These are phyloP conservation scores for Candida sithepensis DNA, from an alignment of 805 yeast species.

Conservation along the genomic window DNA sequence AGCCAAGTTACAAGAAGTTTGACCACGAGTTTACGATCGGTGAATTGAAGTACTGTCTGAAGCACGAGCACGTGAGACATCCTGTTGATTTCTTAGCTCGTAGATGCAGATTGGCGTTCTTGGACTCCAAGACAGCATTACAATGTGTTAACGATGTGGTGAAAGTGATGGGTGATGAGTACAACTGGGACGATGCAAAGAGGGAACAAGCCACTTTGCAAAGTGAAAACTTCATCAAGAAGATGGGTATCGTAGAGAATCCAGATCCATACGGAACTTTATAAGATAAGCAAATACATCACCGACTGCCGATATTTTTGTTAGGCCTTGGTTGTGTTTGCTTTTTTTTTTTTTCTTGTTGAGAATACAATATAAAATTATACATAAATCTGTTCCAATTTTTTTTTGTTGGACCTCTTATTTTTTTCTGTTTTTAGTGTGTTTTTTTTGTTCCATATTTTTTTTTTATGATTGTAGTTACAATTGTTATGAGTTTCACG, in stretches of 20 bases:
- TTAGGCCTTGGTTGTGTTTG: not conserved
- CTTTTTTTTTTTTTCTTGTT: not conserved
- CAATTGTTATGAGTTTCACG: not conserved
- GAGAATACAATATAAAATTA: not conserved
- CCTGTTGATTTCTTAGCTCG: slow-evolving; percentile 89
- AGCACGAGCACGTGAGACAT: slow-evolving; percentile 81
- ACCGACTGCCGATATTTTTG: too few relatives aligned
- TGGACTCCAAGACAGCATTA: slow-evolving; percentile 81
- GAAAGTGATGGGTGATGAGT: slow-evolving; percentile 76
- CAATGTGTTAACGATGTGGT: slow-evolving; percentile 81
- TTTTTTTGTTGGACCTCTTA: not conserved
- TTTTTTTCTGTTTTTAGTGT: not conserved
- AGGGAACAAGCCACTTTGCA: slow-evolving; percentile 49
- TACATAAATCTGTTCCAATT: not conserved
- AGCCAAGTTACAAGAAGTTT: slow-evolving; percentile 41
- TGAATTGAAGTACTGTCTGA: slow-evolving; percentile 77
- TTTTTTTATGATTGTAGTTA: not conserved
- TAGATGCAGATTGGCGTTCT: slow-evolving; percentile 88
- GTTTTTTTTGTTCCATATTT: not conserved
- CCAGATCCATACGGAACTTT: slow-evolving; percentile 21
- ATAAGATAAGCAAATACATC: too few relatives aligned
- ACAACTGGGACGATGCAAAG: slow-evolving; percentile 64
- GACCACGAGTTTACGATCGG: slow-evolving; percentile 88
- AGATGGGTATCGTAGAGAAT: slow-evolving; percentile 48
- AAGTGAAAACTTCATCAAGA: slow-evolving; percentile 56